Base-by-base conservation (phyloP, 1,139 yeast species). In the Torulaspora globosa region DNA sequence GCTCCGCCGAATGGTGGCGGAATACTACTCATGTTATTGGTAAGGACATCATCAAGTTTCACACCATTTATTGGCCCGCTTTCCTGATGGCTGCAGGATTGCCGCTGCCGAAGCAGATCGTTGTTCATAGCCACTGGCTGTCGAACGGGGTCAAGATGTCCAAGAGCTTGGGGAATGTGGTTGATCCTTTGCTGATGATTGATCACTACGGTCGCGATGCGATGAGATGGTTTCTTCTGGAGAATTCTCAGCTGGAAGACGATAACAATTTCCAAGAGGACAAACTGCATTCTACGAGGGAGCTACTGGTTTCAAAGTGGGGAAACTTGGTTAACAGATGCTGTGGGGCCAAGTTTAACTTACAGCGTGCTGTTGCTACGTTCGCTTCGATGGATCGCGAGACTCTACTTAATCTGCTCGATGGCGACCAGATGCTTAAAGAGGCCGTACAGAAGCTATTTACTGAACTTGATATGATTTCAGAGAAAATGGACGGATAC, bases 61-160 rank as follows among this genome's bases (percentile, higher is more conserved):
- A 94, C 61, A 82, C 94, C 57, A 77, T 90, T 14, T 89, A 88
- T 62, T 92, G 98, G 98, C 98, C 98, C 0, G 83, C 90, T 1
- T 84, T 92, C 51, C 70, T 92, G 47, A 70, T 90, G 74, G 97
- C 97, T 0, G 94, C 95, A 0, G 82, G 75, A 0, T 61, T 86
- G 0, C 78, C 78, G 3, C 61, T 83, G 8, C 97, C 97, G 0
- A 68, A 73, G 34, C 84, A 82, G 52, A 78, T 92, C 3, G 75
- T 89, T 10, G 96, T 92, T 1, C 99, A 92, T 67, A 83, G 95
- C 3, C 98, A 92, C 65, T 92, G 98, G 98, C 72, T 90, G 14
- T 77, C 86, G 66, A 84, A 82, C 37, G 97, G 97, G 0, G 71
- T 80, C 44, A 92, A 92, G 62, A 92, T 92, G 98, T 85, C 96